Base-by-base conservation (phyloP, 2,329 filamentous ascomycete genomes). In the Ambrosiella cleistominuta region DNA sequence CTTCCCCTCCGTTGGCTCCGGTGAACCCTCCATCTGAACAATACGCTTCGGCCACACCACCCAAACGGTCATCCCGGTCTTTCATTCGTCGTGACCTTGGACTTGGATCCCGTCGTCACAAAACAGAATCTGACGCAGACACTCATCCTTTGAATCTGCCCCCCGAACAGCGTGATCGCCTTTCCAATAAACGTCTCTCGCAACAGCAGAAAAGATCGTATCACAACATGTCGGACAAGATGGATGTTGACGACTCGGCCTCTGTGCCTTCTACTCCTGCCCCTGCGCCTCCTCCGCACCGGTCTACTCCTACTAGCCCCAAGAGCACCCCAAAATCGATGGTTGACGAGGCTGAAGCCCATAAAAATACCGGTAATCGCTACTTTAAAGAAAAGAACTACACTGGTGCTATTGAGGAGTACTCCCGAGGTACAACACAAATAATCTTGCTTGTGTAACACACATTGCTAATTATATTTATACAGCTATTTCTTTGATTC, bases 351-450 rank as follows among this genome's bases (percentile, higher is more conserved):
- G 88, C 91, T 35, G 93, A 98, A 72, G 77, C 82, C 11, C 95
- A 85, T 79, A 98, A 98, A 76, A 81, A 86, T 65, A 81, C 87
- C 1, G 93, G 93, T 60, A 98, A 98, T 74, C 93, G 93, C 67
- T 91, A 88, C 67, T 98, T 96, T 79, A 97, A 96, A 75, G 87
- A 90, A 63, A 88, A 85, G 68, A 87, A 96, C 66, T 98, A 91
- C 70, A 73, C 77, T 61, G 85, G 86, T 67, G 91, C 93, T 27
- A 90, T 97, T 68, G 80, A 86, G 64, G 88, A 96, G 70, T 98
- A 97, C 70, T 88, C 86, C 64, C 95, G 95, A 80, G 91, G 91
- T 95, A 75, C 12, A 17, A 37, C 7, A 7, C 12, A 15, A 19
- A 27, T 42, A 37, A 36, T 54, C 56, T 61, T 59, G 64, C 61